These are phyloP conservation scores for Sicyos edulis DNA, from an alignment of 306 rosid species.

Conservation along the genomic window DNA sequence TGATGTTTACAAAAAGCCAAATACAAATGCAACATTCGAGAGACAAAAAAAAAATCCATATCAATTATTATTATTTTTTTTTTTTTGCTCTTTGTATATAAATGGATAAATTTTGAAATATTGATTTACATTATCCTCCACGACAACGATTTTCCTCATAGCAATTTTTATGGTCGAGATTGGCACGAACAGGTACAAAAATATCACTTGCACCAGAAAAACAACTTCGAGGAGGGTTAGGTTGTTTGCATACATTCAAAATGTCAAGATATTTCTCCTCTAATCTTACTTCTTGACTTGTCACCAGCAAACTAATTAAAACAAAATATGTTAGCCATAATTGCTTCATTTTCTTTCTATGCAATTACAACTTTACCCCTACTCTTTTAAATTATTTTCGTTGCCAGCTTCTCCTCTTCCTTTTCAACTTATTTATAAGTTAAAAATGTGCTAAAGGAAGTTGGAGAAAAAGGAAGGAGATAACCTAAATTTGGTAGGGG, in stretches of 20 bases:
- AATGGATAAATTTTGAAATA: neutral
- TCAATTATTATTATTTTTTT: neutral
- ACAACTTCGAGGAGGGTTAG: neutral
- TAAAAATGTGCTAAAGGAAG: neutral
- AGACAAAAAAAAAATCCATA: no score
- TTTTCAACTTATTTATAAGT: no score
- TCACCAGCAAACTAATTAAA: neutral
- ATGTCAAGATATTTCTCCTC: neutral
- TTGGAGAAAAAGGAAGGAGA: no score
- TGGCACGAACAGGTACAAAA: neutral
- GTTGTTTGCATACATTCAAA: neutral
- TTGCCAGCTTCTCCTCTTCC: neutral
- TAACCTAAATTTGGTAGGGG: neutral
- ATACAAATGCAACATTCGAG: neutral
- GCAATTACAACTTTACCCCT: neutral
- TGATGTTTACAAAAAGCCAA: neutral
- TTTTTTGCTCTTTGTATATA: neutral
- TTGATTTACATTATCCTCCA: neutral
- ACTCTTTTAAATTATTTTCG: fast-evolving
- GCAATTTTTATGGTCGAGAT: neutral
- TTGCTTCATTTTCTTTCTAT: neutral
- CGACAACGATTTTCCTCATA: neutral
- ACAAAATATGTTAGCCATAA: neutral
- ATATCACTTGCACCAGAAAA: neutral
- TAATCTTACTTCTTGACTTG: neutral